Evolutionary conservation across 1,284 basidiomycete species (phyloP), one percentile per base, ranked within the genome.

Genomic region (Ustilago lituana): DNA sequence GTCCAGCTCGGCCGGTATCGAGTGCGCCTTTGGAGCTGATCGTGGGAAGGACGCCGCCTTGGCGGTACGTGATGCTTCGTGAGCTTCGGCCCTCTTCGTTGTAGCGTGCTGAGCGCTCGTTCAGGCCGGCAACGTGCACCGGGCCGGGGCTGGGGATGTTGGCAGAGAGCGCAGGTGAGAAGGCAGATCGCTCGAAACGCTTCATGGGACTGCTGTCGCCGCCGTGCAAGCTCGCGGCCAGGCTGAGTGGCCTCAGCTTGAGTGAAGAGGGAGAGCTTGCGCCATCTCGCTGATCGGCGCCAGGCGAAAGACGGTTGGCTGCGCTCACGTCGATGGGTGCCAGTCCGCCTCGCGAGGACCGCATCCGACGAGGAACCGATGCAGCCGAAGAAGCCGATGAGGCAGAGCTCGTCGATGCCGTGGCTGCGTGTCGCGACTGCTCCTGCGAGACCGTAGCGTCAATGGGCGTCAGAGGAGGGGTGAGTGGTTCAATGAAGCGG

Each of bases 11-110:
- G 15, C 69, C 59, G 23, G 55, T 60, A 5, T 56, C 46, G 33
- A 71, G 52, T 11, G 68, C 68, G 5, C 69, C 63, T n/a, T 62
- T 67, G 3, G 69, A 67, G 59, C 59, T 66, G 41, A 72, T 24
- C 0, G 63, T 67, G 2, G 69, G 69, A 47, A 72, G 26, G 10
- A 72, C 63, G 12, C 69, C 69, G 10, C 69, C 69, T n/a, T 62
- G 51, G 12, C 62, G 62, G 36, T 65, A 65, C 2, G 68, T 55
- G 7, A 33, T 53, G 53, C 50, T 47, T 20, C 69, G 51, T 20
- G 56, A 59, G 38, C 46, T 58, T 33, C 61, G 61, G 4, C 67
- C 57, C 31, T 70, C 67, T 26, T 64, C 57, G 47, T 64, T 70
- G 53, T 54, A 58, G 15, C 67, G 67, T 5, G 52, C 19, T 4